phyloP scores from a whole-genome alignment of 1,284 basidiomycete species.

The Ustanciosporium gigantosporum region DNA sequence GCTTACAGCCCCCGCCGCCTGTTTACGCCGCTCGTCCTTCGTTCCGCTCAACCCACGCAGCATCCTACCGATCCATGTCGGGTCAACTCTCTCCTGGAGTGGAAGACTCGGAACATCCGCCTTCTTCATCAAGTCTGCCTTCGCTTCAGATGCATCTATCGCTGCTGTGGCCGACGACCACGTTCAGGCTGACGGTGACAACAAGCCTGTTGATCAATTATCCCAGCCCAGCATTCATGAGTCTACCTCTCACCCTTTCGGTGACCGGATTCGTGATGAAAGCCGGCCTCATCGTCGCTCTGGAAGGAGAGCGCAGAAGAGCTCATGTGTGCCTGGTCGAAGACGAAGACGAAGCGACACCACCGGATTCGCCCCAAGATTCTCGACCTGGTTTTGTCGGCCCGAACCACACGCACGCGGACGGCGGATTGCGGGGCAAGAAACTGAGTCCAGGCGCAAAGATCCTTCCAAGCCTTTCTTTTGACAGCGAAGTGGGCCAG shows the following conservation, averaged over 20 bases:
- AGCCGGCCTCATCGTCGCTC: conserved; percentile 85
- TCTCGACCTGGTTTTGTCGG: background rate
- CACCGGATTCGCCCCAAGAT: background rate
- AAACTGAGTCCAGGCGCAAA: conserved; percentile 68
- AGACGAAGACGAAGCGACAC: conserved; percentile 22
- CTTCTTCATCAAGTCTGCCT: conserved; percentile 24
- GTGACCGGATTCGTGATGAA: conserved; percentile 84
- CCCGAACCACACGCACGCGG: background rate
- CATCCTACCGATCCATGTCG: conserved; percentile 11
- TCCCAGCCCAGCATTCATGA: conserved; percentile 91
- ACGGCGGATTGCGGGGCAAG: background rate
- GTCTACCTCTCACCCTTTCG: conserved; percentile 85
- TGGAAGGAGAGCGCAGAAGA: conserved; percentile 76
- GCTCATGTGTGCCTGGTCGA: conserved; percentile 77
- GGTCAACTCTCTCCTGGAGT: conserved; percentile 14
- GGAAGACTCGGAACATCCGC: conserved; percentile 1
- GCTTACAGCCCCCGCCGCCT: conserved; percentile 10
- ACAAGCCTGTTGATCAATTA: conserved; percentile 95
- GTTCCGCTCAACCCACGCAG: conserved; percentile 12
- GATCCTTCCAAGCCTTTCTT: conserved; percentile 84
- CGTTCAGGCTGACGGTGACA: conserved; percentile 69
- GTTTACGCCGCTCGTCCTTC: conserved; percentile 9
- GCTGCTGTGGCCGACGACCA: conserved; percentile 49
- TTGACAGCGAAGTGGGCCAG: conserved; percentile 96
- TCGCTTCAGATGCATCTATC: conserved; percentile 49